Conservation (phyloP, 192 early-diverging fungal species). For the Umbelopsis vinacea region DNA sequence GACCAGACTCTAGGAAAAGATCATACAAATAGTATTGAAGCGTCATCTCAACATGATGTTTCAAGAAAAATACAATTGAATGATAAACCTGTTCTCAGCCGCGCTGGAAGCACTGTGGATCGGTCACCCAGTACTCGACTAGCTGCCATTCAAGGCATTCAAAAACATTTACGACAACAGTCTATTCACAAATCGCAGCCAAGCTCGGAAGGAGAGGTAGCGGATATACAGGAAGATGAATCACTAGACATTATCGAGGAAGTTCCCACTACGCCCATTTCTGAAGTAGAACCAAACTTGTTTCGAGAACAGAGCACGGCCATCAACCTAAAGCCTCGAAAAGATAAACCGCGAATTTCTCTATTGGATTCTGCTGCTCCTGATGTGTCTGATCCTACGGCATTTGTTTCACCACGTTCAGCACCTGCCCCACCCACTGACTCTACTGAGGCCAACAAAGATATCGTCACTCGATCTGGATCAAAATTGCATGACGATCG, state of each 20-base stretch:
- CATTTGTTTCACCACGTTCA: constrained; percentile 18
- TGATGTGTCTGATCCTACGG: constrained; percentile 5
- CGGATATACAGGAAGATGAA: background rate
- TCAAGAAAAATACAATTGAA: background rate
- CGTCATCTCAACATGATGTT: background rate
- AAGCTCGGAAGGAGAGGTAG: background rate
- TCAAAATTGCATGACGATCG: background rate
- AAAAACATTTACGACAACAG: background rate
- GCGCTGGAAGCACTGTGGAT: constrained; percentile 14
- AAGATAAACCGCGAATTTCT: constrained; percentile 19
- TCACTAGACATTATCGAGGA: background rate
- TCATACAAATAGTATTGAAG: background rate
- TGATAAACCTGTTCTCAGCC: background rate
- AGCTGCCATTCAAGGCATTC: constrained; percentile 10
- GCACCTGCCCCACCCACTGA: constrained; percentile 8
- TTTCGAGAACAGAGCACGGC: background rate
- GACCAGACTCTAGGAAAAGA: background rate
- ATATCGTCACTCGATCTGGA: background rate
- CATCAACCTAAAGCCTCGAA: background rate
- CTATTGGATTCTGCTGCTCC: constrained; percentile 2
- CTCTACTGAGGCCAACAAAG: background rate
- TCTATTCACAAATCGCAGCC: background rate
- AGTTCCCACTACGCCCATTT: background rate
- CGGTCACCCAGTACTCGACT: constrained; percentile 9
- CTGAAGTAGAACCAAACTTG: background rate